Conservation (phyloP, 148 eudicot species). For the Camellia lanceoleosa region DNA sequence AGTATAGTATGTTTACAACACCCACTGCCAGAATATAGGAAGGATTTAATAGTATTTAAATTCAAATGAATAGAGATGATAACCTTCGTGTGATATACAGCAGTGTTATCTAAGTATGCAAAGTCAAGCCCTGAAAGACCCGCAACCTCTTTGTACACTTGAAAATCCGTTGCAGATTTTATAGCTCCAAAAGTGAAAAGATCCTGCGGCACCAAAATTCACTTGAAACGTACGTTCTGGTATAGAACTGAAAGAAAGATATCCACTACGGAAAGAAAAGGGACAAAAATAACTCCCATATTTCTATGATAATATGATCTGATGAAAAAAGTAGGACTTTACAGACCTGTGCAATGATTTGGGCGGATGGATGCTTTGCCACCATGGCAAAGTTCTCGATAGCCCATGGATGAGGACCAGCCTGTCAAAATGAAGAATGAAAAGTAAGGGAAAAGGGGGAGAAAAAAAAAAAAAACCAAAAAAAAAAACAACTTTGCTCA, state of each 20-base stretch:
- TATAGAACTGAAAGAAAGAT: not conserved
- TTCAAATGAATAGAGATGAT: not conserved
- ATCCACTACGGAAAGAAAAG: not conserved
- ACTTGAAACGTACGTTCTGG: slow-evolving; percentile 18
- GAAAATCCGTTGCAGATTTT: slow-evolving; percentile 96
- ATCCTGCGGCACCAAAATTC: slow-evolving; percentile 67
- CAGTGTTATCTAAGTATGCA: slow-evolving; percentile 77
- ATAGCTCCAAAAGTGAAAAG: slow-evolving; percentile 76
- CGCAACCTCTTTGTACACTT: slow-evolving; percentile 82
- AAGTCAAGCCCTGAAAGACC: slow-evolving; percentile 99
- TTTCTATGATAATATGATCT: not conserved
- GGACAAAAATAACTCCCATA: not conserved
- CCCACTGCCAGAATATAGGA: not conserved
- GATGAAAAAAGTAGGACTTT: slow-evolving; percentile 1
- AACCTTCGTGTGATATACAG: slow-evolving; percentile 98
- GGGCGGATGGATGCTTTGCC: slow-evolving; percentile 88
- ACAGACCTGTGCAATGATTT: slow-evolving; percentile 75
- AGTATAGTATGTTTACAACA: not conserved
- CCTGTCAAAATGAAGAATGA: slow-evolving; percentile 41
- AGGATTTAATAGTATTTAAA: not conserved
- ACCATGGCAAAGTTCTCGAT: slow-evolving; percentile 76
- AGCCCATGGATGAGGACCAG: slow-evolving; percentile 93
- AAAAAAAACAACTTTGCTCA: too few species aligned
- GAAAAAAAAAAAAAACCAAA: not conserved
- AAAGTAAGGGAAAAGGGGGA: not conserved